Percentiles rank a stretch among this genome's conserved stretches.
phyloP scores from a whole-genome alignment of 2,329 filamentous ascomycete species.

The Stemphylium lycopersici region DNA sequence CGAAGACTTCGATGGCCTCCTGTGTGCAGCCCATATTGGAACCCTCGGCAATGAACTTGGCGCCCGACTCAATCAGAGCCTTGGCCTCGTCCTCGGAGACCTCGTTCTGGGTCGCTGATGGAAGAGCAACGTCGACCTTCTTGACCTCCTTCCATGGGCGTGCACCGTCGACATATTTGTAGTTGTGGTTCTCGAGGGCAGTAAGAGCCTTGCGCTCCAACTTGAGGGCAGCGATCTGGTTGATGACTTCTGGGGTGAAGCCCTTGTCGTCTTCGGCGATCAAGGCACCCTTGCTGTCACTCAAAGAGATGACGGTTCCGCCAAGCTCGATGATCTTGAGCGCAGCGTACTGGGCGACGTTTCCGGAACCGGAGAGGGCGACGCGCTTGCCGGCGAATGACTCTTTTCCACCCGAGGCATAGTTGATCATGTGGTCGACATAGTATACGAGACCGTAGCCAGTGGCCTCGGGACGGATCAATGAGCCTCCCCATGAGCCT shows the following conservation, averaged over 20 bases:
- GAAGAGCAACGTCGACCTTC: constrained; percentile 88
- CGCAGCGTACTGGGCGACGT: constrained; percentile 96
- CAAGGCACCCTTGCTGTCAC: constrained; percentile 86
- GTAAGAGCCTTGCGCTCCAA: constrained; percentile 82
- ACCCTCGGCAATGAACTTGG: constrained; percentile 89
- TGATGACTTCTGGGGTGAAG: constrained; percentile 81
- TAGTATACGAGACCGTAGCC: constrained; percentile 92
- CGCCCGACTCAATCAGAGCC: constrained; percentile 76
- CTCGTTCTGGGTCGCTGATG: constrained; percentile 97
- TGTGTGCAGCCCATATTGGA: constrained; percentile 99
- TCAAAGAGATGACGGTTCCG: constrained; percentile 88
- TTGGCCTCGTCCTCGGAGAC: constrained; percentile 89
- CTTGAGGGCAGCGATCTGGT: constrained; percentile 83
- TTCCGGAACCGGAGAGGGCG: constrained; percentile 94
- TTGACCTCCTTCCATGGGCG: constrained; percentile 92
- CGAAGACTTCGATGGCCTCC: constrained; percentile 92
- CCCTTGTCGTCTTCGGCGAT: constrained; percentile 72
- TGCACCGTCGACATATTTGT: constrained; percentile 85
- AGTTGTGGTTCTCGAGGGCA: constrained; percentile 70
- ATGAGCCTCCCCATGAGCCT: constrained; percentile 84
- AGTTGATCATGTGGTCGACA: constrained; percentile 65
- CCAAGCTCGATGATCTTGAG: constrained; percentile 97
- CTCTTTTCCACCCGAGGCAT: constrained; percentile 79
- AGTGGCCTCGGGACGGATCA: constrained; percentile 96
- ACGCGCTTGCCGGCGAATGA: constrained; percentile 90